Base-by-base conservation (phyloP, 2,329 filamentous ascomycete genomes). In the Davidsoniella australis region DNA sequence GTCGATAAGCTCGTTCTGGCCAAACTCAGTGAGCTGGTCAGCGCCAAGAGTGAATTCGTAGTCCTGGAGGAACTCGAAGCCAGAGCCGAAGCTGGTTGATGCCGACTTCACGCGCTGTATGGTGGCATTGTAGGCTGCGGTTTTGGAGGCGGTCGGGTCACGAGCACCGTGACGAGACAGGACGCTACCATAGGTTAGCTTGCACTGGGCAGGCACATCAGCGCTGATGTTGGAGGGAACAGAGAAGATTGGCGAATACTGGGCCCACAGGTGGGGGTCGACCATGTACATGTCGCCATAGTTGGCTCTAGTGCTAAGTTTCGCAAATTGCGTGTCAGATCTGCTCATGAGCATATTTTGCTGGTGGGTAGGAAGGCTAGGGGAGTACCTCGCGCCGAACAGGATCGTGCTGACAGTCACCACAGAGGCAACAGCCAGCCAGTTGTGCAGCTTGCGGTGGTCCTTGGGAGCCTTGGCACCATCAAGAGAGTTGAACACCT, bases 151-250 rank as follows among this genome's bases (percentile, higher is more conserved):
- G 0, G 87, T 94, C 1, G 88, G 88, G 60, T 85, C 82, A 47
- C 88, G 76, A 37, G 85, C 84, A 44, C 87, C 88, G 61, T 95
- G 88, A 2, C 88, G 78, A 18, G 85, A 87, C 44, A 95, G 72
- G 20, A 88, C 68, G 58, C 88, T 82, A 1, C 74, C 88, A 63
- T 94, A 89, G 2, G 80, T 89, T 56, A 89, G 66, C 10, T 73
- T 66, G 64, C 88, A 95, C n/a, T 68, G 69, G 0, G 67, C 56
- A 0, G 86, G 87, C 1, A 82, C 66, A 6, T 68, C 67, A 5
- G 70, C 57, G 14, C 76, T 67, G 46, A 85, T 75, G 2, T 75
- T 68, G 1, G 82, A 86, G 5, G 78, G 72, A 0, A 88, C 80
- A 1, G 80, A 73, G 64, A 84, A 94, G 65, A 78, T 93, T 2